Conservation (phyloP, 805 yeast genomes). For the Pichia gijzeniarum region DNA sequence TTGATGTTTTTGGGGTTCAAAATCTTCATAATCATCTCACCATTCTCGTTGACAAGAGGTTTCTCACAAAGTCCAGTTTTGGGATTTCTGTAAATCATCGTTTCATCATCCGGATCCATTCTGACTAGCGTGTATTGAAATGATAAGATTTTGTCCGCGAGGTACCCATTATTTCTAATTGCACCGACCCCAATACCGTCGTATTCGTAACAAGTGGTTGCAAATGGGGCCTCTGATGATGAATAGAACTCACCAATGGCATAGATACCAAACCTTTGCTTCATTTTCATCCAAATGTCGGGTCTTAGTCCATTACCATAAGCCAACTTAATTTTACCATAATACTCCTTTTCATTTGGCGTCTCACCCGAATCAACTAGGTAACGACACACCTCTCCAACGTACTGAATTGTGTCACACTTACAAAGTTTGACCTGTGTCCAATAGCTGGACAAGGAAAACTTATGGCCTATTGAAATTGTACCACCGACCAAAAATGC, state of each 20-base stretch:
- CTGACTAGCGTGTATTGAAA: constrained; percentile 54
- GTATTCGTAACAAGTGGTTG: constrained; percentile 70
- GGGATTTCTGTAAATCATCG: constrained; percentile 62
- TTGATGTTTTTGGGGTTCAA: constrained; percentile 55
- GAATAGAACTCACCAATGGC: constrained; percentile 90
- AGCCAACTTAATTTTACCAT: constrained; percentile 51
- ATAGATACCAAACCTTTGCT: constrained; percentile 64
- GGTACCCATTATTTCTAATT: constrained; percentile 73
- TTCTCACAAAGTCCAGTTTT: constrained; percentile 52
- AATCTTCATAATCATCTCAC: constrained; percentile 79
- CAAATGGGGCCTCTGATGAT: constrained; percentile 88
- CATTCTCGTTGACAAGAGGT: constrained; percentile 62
- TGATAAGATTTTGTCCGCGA: constrained; percentile 52
- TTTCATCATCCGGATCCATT: constrained; percentile 77
- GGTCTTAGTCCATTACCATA: constrained; percentile 87
- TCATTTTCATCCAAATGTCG: constrained; percentile 83
- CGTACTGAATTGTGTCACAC: constrained; percentile 85
- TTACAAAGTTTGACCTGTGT: constrained; percentile 65
- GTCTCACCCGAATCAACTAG: constrained; percentile 41
- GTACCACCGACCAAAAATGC: constrained; percentile 55
- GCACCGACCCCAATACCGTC: constrained; percentile 70
- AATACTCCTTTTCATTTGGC: constrained; percentile 20
- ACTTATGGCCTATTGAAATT: constrained; percentile 71
- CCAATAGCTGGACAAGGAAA: constrained; percentile 84
- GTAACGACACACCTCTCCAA: constrained; percentile 92